These are phyloP conservation scores for Corylus heterophylla DNA, from an alignment of 306 rosid genomes.

Conservation along the genomic window DNA sequence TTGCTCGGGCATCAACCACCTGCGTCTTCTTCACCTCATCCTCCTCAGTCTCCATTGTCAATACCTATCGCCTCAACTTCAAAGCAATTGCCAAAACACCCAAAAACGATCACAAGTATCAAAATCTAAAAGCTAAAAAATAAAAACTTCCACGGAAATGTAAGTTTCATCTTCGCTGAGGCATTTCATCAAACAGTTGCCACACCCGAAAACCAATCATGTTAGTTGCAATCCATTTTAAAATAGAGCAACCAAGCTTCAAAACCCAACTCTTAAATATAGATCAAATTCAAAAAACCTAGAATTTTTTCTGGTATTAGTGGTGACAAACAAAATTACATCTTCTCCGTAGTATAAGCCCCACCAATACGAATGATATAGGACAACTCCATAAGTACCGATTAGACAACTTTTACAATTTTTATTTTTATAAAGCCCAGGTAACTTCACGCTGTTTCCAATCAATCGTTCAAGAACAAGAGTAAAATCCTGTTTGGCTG, in stretches of 20 bases:
- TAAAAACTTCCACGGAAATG: neutral
- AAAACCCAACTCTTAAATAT: neutral
- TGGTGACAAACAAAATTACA: slow-evolving; percentile 2
- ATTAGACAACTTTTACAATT: neutral
- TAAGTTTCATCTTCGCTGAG: slow-evolving; percentile 12
- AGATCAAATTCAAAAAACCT: neutral
- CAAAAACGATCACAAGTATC: no score
- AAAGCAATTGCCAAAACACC: slow-evolving; percentile 22
- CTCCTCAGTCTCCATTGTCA: slow-evolving; percentile 60
- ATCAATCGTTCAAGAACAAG: neutral
- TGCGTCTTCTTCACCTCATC: slow-evolving; percentile 59
- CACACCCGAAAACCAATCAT: neutral
- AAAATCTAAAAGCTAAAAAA: slow-evolving; percentile 8
- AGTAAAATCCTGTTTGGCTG: neutral
- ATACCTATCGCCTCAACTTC: slow-evolving; percentile 11
- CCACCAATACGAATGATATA: neutral
- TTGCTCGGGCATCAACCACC: slow-evolving; percentile 76
- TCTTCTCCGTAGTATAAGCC: neutral
- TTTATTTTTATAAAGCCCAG: neutral
- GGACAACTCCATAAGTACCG: neutral
- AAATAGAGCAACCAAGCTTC: neutral
- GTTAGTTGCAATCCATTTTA: neutral
- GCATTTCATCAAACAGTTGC: slow-evolving; percentile 52
- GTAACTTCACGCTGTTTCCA: neutral
- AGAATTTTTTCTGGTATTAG: neutral